Percentiles rank a stretch among this genome's conserved stretches.
Conservation (phyloP, 2,329 filamentous ascomycete species). For the Xylariaceae sp. region DNA sequence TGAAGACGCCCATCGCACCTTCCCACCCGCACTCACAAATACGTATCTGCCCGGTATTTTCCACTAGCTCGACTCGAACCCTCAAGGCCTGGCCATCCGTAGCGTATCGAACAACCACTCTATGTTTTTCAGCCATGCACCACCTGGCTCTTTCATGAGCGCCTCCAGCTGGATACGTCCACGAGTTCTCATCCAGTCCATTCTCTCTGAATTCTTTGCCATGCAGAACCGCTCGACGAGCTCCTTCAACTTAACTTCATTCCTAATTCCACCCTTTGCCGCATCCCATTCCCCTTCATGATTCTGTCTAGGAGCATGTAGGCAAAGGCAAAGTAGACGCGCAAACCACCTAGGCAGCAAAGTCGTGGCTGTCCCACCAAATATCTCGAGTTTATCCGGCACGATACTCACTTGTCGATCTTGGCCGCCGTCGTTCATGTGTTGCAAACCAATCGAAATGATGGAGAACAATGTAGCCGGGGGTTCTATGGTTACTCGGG, state of each 20-base stretch:
- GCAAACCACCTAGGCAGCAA: slow-evolving; percentile 32
- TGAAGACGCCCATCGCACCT: no score
- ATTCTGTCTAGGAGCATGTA: slow-evolving; percentile 13
- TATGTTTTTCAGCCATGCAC: neutral
- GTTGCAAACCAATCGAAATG: slow-evolving; percentile 25
- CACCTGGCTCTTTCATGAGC: neutral
- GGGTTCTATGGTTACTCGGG: slow-evolving; percentile 22
- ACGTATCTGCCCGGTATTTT: no score
- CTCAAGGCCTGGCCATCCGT: slow-evolving; percentile 16
- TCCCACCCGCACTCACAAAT: no score
- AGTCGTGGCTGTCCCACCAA: slow-evolving; percentile 18
- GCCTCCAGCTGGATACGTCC: neutral
- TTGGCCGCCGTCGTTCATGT: slow-evolving; percentile 27
- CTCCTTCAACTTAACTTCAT: neutral
- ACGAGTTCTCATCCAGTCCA: neutral
- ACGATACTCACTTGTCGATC: neutral
- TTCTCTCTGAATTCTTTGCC: neutral
- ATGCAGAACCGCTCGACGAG: neutral
- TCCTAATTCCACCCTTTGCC: neutral
- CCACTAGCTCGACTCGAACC: no score
- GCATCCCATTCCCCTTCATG: neutral
- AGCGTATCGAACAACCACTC: slow-evolving; percentile 27
- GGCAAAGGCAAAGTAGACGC: slow-evolving; percentile 29
- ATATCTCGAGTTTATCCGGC: slow-evolving; percentile 31
- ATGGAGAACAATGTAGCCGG: slow-evolving; percentile 29